Conservation (phyloP, 177 flowering plant genomes). For the Telopea speciosissima region DNA sequence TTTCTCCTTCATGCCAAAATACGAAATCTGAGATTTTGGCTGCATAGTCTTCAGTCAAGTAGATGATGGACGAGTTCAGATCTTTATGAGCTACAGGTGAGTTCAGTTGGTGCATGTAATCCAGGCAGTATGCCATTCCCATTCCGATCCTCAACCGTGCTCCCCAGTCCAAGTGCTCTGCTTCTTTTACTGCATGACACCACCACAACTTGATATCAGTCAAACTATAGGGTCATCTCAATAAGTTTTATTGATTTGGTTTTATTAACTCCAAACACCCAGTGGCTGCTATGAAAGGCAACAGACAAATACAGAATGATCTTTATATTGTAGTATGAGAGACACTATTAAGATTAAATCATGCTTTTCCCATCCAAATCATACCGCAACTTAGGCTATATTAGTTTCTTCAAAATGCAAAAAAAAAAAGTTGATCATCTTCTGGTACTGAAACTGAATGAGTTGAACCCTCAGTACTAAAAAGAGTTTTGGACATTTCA, state of each 20-base stretch:
- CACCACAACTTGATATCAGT: conserved; percentile 8
- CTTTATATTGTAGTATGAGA: background rate
- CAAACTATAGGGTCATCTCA: background rate
- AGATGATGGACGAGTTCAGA: conserved; percentile 48
- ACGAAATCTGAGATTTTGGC: conserved; percentile 66
- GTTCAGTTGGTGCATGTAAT: conserved; percentile 61
- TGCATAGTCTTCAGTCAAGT: conserved; percentile 81
- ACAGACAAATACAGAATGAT: background rate
- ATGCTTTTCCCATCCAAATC: background rate
- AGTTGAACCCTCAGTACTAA: background rate
- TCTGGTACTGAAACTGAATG: background rate
- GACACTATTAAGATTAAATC: background rate
- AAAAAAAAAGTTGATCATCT: background rate
- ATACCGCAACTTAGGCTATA: background rate
- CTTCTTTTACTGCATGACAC: conserved; percentile 53
- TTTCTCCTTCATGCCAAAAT: conserved; percentile 36
- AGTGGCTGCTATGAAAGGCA: background rate
- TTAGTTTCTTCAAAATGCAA: background rate
- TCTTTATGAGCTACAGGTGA: conserved; percentile 47
- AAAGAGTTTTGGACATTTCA: background rate
- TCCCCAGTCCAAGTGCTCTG: conserved; percentile 77
- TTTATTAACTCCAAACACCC: too few species aligned
- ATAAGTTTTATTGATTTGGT: background rate
- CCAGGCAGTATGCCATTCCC: conserved; percentile 81
- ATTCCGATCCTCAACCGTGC: conserved; percentile 58